Evolutionary conservation across 176 grass and related monocot species (phyloP), one percentile per base, ranked within the genome.

Genomic region (Hsuehochloa calcarea): DNA sequence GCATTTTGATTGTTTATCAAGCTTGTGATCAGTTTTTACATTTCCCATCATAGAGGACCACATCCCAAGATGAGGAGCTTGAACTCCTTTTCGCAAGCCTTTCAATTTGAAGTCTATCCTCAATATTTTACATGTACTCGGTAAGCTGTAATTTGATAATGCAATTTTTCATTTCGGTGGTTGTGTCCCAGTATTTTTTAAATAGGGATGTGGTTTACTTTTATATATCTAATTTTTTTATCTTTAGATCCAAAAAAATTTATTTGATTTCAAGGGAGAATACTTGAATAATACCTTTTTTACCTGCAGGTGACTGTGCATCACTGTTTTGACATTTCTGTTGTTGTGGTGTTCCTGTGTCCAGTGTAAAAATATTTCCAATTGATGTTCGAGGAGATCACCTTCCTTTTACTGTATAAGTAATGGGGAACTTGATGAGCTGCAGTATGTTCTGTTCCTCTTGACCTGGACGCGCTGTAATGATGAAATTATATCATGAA

Each of bases 1-100:
- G 25, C 31, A 25, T 45, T 71, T 50, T 12, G 0, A 70, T 41
- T 77, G 2, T 54, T 23, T 45, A 56, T 74, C 35, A 34, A 56
- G 5, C 44, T 43, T 16, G 20, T 85, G 41, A 19, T 84, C 81
- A 39, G 0, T 50, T 44, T 31, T 37, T 81, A 44, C 4, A 37
- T 77, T 84, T 29, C 84, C 60, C 47, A 59, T 67, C 64, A 50
- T 81, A 97, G 92, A 92, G 89, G 60, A 92, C 78, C 40, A 80
- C 68, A 29, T 87, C 91, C 27, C 87, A 98, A 86, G 89, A 98
- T 44, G 93, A 93, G 64, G 95, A 98, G 47, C 85, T 98, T 45
- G 91, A 95, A 85, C 91, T 98, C 10, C 91, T 98, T 74, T 98
- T 98, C 72, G 91, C 95, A 79, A 95, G 70, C 85, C 93, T 98